Conservation (phyloP, 164 flowering plant genomes). For the Nymphaea colorata region DNA sequence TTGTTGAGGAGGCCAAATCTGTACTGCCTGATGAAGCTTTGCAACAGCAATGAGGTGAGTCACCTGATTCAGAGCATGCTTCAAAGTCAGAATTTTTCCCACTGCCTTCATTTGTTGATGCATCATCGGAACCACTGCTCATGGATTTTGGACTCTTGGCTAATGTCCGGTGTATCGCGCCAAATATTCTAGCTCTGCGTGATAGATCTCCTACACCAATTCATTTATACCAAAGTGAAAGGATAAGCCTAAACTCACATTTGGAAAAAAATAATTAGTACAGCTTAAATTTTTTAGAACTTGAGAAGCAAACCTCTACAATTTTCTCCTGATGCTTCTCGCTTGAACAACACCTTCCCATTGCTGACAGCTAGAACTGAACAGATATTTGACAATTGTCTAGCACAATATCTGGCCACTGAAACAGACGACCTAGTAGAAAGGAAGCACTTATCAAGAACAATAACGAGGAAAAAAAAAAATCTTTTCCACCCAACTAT, state of each 20-base stretch:
- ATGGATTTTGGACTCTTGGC: constrained; percentile 22
- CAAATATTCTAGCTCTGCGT: constrained; percentile 16
- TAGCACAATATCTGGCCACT: constrained; percentile 78
- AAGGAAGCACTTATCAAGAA: not conserved
- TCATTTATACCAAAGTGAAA: not conserved
- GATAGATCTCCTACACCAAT: not conserved
- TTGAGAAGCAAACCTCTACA: constrained; percentile 19
- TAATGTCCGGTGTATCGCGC: constrained; percentile 27
- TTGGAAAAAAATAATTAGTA: not conserved
- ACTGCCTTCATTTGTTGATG: not conserved
- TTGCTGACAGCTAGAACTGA: constrained; percentile 68
- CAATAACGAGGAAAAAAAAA: not conserved
- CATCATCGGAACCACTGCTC: constrained; percentile 9
- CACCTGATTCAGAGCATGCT: not conserved
- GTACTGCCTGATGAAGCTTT: not conserved
- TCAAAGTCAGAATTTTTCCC: not conserved
- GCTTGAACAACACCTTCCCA: constrained; percentile 72
- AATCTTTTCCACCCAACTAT: constrained; percentile 14
- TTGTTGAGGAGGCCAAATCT: not conserved
- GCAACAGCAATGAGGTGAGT: not conserved
- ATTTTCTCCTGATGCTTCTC: constrained; percentile 18
- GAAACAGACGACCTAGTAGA: constrained; percentile 33
- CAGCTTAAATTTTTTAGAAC: not conserved
- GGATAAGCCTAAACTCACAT: not conserved
- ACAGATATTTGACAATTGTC: constrained; percentile 50